These are phyloP conservation scores for Physocladia obscura DNA, from an alignment of 192 early-diverging fungal genomes.

Conservation along the genomic window DNA sequence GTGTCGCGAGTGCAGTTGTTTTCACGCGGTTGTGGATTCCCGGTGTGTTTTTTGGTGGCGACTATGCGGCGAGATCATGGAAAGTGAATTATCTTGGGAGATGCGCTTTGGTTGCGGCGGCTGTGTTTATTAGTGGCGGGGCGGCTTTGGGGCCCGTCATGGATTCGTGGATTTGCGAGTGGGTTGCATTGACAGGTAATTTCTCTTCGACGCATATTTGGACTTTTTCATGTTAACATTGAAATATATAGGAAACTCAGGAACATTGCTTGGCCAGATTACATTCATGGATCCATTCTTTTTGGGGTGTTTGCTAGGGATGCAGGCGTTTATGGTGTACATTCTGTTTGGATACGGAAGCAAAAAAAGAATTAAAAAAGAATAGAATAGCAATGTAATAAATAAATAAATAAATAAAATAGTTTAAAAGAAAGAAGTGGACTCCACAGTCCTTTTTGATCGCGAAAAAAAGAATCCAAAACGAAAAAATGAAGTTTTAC, in stretches of 20 bases:
- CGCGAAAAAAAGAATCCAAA: no score
- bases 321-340: constrained; percentile 1
- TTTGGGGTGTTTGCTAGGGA: neutral
- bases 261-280: neutral
- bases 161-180: neutral
- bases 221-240: no score
- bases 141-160: neutral
- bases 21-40: neutral
- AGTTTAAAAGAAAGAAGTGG: no score
- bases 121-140: neutral
- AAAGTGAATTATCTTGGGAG: neutral
- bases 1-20: neutral
- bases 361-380: no score
- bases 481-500: no score
- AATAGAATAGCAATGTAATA: no score
- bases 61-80: no score
- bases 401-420: no score
- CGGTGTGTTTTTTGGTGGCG: neutral
- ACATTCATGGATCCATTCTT: constrained; percentile 2
- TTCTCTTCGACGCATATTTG: no score
- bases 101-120: neutral
- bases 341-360: constrained; percentile 3
- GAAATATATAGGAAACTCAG: neutral
- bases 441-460: no score
- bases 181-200: no score